Evolutionary conservation across 495 filamentous ascomycete species (phyloP).

Genomic region (Penicillium canescens): DNA sequence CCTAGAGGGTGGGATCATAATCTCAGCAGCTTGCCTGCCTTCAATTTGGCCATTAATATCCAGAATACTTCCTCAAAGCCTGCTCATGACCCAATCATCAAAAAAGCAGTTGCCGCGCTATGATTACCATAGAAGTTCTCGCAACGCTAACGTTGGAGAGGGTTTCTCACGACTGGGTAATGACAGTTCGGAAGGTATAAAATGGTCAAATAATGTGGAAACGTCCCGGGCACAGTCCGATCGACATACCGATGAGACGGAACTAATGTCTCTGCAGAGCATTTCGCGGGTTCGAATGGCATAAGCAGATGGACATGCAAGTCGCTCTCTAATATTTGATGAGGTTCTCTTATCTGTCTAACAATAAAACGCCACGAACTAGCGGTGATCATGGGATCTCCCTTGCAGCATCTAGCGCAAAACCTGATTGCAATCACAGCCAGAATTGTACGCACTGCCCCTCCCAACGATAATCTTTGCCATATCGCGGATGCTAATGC

Average conservation of each 20-base stretch:
- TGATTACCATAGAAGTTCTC: background rate
- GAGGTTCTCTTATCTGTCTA: no score
- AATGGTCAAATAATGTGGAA: no score
- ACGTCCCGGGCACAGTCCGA: no score
- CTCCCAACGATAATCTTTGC: constrained; percentile 1
- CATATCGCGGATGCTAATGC: background rate
- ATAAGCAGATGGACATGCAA: no score
- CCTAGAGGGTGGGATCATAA: constrained; percentile 22
- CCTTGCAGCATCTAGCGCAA: constrained; percentile 4
- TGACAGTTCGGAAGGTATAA: no score
- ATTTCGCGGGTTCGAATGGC: no score
- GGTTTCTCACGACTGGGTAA: no score
- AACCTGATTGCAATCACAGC: constrained; percentile 1
- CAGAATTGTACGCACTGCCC: background rate
- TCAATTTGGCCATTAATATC: constrained; percentile 27
- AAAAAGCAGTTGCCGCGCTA: constrained; percentile 4
- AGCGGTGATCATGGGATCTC: background rate
- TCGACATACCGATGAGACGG: no score
- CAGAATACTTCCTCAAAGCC: constrained; percentile 3
- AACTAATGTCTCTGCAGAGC: no score
- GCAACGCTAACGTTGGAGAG: no score
- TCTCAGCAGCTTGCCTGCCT: constrained; percentile 27
- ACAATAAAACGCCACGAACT: background rate
- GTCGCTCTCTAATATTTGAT: no score
- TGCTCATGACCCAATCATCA: constrained; percentile 5